Conservation (phyloP, 352 stramenopile genomes). For the Pythium phragmiticola region DNA sequence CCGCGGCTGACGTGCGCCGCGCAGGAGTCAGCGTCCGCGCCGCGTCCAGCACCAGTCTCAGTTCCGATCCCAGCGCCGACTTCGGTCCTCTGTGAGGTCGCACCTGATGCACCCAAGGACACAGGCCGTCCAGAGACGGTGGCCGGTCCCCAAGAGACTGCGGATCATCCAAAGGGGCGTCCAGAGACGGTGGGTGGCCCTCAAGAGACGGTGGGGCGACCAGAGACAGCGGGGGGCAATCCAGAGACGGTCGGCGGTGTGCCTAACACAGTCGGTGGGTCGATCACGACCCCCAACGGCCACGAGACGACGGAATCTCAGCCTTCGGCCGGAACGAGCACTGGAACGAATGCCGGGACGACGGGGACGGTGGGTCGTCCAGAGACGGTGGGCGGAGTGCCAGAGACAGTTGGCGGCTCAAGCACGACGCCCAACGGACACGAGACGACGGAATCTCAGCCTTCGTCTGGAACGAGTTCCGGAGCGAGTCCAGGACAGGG, state of each 20-base stretch:
- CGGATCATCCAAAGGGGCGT: no score
- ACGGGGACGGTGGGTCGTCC: no score
- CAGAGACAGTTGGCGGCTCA: neutral
- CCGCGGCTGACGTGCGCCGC: neutral
- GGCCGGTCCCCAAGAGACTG: no score
- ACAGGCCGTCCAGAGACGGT: no score
- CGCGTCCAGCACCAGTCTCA: neutral
- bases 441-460: neutral
- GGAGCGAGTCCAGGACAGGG: neutral
- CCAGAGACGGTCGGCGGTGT: no score
- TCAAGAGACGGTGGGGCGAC: neutral
- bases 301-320: neutral
- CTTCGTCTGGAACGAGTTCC: neutral
- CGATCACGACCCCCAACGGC: neutral
- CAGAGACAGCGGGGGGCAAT: neutral
- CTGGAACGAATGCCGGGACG: neutral
- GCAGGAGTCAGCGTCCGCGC: neutral
- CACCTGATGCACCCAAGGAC: neutral
- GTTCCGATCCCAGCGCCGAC: neutral
- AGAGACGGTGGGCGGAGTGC: neutral
- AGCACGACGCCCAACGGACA: neutral
- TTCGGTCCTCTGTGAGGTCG: conserved; percentile 7
- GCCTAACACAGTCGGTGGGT: neutral
- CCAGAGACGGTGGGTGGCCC: no score
- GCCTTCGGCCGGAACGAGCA: neutral